Evolutionary conservation across 1,284 basidiomycete species (phyloP).

Genomic region (Pholiota adiposa): DNA sequence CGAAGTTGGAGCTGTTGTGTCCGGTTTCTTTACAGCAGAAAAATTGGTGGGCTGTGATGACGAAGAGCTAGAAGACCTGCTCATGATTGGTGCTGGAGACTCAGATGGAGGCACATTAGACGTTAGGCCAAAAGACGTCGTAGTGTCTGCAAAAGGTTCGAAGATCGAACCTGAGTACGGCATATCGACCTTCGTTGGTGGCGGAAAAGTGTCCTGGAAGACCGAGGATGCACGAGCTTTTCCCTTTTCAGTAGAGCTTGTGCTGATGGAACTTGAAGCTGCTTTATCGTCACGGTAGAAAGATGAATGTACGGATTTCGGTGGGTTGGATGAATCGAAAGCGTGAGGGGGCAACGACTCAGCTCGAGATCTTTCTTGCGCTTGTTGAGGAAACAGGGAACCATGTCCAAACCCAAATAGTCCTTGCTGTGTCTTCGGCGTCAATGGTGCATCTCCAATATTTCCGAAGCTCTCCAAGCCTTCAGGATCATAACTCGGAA

Average conservation of each 20-base stretch:
- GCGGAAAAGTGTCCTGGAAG: background rate
- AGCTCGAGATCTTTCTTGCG: conserved; percentile 5
- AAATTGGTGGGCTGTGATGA: conserved; percentile 6
- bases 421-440: conserved; percentile 12
- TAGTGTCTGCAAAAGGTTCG: conserved; percentile 1
- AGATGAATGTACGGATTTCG: background rate
- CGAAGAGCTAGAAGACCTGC: conserved; percentile 5
- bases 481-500: conserved; percentile 15
- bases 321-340: background rate
- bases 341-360: conserved; percentile 23
- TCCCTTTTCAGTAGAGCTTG: conserved; percentile 2
- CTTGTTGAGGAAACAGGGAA: conserved; percentile 20
- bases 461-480: conserved; percentile 19
- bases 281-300: no score
- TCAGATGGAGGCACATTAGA: background rate
- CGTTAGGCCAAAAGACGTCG: background rate
- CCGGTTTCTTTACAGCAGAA: conserved; percentile 4
- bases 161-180: conserved; percentile 2
- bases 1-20: conserved; percentile 21
- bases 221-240: background rate
- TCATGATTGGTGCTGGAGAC: background rate
- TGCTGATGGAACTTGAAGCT: background rate
- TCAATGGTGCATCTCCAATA: conserved; percentile 3
- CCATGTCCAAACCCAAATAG: conserved; percentile 21
- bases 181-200: background rate